Conservation (phyloP, 2,329 filamentous ascomycete species). For the Sporothrix euskadiensis region DNA sequence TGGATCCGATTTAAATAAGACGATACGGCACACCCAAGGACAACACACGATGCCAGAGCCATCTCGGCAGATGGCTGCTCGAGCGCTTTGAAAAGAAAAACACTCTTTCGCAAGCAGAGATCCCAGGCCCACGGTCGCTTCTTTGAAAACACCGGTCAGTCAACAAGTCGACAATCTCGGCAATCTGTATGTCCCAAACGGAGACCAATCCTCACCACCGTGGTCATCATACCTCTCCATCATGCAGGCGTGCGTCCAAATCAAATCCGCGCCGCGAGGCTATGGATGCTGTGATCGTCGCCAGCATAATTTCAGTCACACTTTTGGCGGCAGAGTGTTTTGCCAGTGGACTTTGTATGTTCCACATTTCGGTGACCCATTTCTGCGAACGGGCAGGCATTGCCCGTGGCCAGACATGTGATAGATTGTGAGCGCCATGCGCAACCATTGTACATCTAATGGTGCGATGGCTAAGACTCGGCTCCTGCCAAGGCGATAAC, state of each 20-base stretch:
- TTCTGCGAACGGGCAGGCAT: neutral
- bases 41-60: conserved; percentile 41
- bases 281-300: neutral
- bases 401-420: neutral
- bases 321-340: neutral
- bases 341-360: neutral
- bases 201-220: too few relatives aligned
- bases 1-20: conserved; percentile 42
- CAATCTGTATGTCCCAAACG: too few relatives aligned
- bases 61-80: conserved; percentile 39
- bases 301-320: neutral
- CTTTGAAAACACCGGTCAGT: neutral
- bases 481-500: neutral
- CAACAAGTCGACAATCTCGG: neutral
- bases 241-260: neutral
- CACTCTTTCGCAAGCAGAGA: neutral
- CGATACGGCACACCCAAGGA: conserved; percentile 42
- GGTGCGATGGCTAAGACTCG: neutral
- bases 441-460: neutral
- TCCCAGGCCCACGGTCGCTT: neutral
- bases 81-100: conserved; percentile 19
- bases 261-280: neutral
- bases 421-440: neutral
- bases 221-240: neutral
- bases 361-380: neutral